Conservation (phyloP, 106 monocot species). For the Acanthochlamys bracteata region DNA sequence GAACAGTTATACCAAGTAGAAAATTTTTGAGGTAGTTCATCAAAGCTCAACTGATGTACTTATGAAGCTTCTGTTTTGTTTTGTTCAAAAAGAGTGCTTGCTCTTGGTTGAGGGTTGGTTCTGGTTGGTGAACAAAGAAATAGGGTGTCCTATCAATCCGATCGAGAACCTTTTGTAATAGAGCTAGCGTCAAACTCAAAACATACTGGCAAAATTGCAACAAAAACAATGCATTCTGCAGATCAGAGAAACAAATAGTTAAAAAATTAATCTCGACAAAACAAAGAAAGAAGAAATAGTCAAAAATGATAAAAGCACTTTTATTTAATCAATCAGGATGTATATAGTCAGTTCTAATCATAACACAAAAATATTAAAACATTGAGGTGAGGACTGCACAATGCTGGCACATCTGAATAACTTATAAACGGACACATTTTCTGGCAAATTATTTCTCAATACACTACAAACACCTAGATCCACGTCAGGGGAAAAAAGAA, state of each 20-base stretch:
- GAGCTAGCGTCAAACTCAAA: no score
- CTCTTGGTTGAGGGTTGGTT: background rate
- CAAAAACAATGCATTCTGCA: no score
- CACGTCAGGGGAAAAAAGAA: background rate
- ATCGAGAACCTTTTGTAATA: background rate
- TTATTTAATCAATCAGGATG: background rate
- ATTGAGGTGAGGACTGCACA: background rate
- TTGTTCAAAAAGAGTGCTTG: background rate
- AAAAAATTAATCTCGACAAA: background rate
- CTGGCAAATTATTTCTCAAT: background rate
- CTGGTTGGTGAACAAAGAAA: constrained; percentile 1
- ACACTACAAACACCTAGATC: background rate
- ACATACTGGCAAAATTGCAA: no score
- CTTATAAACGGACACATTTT: background rate
- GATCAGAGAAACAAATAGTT: background rate
- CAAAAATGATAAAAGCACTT: background rate
- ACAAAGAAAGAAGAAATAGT: background rate
- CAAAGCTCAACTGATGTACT: background rate
- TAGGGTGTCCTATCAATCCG: background rate
- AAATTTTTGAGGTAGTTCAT: constrained; percentile 3
- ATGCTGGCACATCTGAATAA: background rate
- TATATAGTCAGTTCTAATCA: background rate
- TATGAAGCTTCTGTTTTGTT: background rate
- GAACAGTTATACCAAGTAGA: background rate
- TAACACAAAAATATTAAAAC: background rate